Base-by-base conservation (phyloP, 257 asterid genomes). In the Scutellaria galericulata region DNA sequence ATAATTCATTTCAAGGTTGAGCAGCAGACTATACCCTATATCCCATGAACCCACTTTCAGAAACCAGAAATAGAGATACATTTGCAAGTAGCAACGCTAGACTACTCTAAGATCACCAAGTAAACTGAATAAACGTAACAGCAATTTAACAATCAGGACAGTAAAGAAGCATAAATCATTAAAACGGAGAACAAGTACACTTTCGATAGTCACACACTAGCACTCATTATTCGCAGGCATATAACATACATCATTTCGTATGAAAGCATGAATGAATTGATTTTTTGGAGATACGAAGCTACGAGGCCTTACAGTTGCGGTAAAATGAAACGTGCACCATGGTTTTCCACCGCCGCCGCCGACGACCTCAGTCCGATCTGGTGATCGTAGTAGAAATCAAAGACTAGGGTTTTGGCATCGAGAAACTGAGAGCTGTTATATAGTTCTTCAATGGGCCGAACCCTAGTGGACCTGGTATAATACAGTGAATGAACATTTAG, bases 261-360 rank as follows among this genome's bases (percentile, higher is more conserved):
- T 52, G 11, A 39, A 11, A 15, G 3, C 9, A 35, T 27, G 14
- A 15, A 20, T 3, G 51, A 0, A 11, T 35, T 1, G 22, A 7
- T 42, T 9, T 5, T 42, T 68, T 10, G 10, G 37, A 3, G 18
- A 15, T 7, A 7, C 0, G 61, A 65, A 45, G 64, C 50, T 4
- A 41, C 5, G 65, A 13, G 11, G 7, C 20, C 86, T 81, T 78
- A 83, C 84, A 81, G 78, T 81, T 83, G 68, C 86, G 88, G 62
- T 78, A 78, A 54, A 81, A 68, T 0, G 76, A 72, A 14, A 83
- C 88, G 80, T 80, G 85, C 51, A 80, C 88, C 88, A 83, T 83
- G 57, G 24, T 68, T 70, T 27, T 15, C 50, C 68, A 39, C 74
- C 73, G 74, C 56, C 52, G 61, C 74, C 70, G 75, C 56, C 69